Conservation (phyloP, 2,329 filamentous ascomycete species). For the Colletotrichum higginsianum region DNA sequence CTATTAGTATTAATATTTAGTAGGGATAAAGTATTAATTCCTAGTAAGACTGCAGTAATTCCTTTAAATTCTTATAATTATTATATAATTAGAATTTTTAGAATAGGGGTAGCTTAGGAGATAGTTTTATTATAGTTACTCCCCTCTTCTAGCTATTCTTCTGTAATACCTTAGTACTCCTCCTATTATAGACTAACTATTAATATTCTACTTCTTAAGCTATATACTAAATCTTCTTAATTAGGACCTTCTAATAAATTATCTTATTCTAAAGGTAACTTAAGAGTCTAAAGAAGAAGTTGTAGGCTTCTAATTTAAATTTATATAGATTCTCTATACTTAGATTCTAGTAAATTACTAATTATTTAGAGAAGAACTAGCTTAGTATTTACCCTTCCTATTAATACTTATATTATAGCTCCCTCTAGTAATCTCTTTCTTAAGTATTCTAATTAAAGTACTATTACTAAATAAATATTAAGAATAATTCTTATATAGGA, state of each 20-base stretch:
- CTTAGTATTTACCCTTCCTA: background rate
- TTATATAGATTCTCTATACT: background rate
- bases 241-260: background rate
- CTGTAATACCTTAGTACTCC: background rate
- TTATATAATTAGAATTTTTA: no score
- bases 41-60: no score
- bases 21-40: no score
- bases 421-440: background rate
- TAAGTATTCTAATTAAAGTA: background rate
- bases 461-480: background rate
- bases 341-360: background rate
- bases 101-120: no score
- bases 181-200: background rate
- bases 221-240: no score
- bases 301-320: background rate
- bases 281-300: background rate
- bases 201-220: background rate
- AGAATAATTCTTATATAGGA: background rate
- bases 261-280: background rate
- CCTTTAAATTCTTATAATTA: no score
- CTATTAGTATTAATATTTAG: no score
- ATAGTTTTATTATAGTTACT: no score
- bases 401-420: background rate
- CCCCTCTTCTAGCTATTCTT: background rate
- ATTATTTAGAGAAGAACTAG: background rate